Percentiles rank a stretch among this genome's conserved stretches.
phyloP scores from a whole-genome alignment of 768 basidiomycete species.

The Podaxis sp. region DNA sequence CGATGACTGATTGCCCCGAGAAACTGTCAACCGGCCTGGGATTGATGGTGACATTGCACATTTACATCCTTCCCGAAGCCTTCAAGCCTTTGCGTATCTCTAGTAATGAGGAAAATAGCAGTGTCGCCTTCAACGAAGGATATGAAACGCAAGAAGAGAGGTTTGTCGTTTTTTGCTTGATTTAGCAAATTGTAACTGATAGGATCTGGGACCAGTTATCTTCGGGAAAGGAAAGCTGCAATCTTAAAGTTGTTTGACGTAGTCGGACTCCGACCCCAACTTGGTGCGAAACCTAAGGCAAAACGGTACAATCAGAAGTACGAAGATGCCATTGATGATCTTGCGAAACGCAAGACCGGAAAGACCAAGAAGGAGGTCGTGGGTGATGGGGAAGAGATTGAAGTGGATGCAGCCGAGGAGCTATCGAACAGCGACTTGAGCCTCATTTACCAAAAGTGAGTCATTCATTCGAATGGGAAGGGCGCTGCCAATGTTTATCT shows the following conservation, averaged over 20 bases:
- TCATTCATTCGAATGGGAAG: background rate
- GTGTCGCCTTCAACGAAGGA: constrained; percentile 64
- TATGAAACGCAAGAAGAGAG: constrained; percentile 78
- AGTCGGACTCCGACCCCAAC: constrained; percentile 63
- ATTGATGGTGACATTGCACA: constrained; percentile 71
- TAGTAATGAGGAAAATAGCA: background rate
- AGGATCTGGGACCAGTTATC: constrained; percentile 26
- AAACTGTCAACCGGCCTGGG: constrained; percentile 69
- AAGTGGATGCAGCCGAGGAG: constrained; percentile 81
- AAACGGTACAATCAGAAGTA: constrained; percentile 29
- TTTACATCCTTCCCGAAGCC: constrained; percentile 65
- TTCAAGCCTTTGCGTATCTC: constrained; percentile 39
- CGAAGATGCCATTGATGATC: constrained; percentile 37
- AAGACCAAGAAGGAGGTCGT: constrained; percentile 59
- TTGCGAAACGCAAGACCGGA: constrained; percentile 34
- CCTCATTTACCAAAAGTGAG: constrained; percentile 79
- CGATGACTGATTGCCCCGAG: constrained; percentile 75
- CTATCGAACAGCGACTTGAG: constrained; percentile 77
- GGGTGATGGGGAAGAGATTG: constrained; percentile 77
- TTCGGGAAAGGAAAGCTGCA: constrained; percentile 77
- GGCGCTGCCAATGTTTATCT: background rate
- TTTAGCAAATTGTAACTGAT: background rate
- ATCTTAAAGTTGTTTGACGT: constrained; percentile 70
- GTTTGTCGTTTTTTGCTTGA: constrained; percentile 17
- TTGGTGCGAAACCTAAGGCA: constrained; percentile 33